These are phyloP conservation scores for Sonneratia alba DNA, from an alignment of 345 rosid species.

Conservation along the genomic window DNA sequence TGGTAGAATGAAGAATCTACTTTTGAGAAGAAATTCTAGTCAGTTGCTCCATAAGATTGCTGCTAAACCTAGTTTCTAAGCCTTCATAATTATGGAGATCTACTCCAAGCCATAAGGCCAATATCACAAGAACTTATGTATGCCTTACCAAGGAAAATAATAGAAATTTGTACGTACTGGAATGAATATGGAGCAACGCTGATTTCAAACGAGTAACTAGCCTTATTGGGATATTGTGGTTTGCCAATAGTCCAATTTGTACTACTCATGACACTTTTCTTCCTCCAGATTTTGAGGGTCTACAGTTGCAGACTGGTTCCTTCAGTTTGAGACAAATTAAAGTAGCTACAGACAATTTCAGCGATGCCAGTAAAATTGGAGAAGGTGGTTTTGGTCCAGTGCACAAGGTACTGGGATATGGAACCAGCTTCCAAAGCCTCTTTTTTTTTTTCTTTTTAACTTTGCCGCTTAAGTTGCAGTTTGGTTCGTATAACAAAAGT, in stretches of 20 bases:
- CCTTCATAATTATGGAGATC: not conserved
- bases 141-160: no score
- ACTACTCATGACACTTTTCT: not conserved
- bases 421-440: not conserved
- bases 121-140: no score
- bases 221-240: not conserved
- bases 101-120: not conserved
- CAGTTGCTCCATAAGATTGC: not conserved
- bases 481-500: not conserved
- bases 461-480: not conserved
- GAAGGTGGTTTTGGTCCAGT: conserved; percentile 21
- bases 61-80: not conserved
- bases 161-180: no score
- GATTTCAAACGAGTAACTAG: not conserved
- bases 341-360: conserved; percentile 18
- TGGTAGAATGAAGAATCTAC: not conserved
- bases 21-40: not conserved
- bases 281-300: conserved; percentile 6
- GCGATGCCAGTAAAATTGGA: conserved; percentile 16
- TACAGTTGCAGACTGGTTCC: conserved; percentile 13
- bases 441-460: conserved; percentile 3
- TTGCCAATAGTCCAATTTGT: not conserved
- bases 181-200: not conserved
- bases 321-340: conserved; percentile 17
- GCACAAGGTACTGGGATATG: conserved; percentile 12